Conservation (phyloP, 768 basidiomycete species). For the Termitomyces sp. region DNA sequence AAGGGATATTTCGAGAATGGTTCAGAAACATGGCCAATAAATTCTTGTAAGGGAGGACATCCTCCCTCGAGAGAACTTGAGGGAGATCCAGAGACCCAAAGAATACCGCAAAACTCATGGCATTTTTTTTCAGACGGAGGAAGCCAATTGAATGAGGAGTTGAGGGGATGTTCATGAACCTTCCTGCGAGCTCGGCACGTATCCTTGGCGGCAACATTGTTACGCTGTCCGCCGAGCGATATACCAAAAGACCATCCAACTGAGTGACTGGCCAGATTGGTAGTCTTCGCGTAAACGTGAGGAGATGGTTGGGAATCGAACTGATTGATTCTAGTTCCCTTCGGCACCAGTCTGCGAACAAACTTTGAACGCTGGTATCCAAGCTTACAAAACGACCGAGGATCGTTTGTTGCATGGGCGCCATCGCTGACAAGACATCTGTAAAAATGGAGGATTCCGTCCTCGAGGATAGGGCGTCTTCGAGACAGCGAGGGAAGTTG, state of each 20-base stretch:
- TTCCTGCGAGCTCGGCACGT: not conserved
- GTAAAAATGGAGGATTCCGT: conserved; percentile 13
- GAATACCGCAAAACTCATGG: not conserved
- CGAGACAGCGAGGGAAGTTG: conserved; percentile 16
- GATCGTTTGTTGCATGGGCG: not conserved
- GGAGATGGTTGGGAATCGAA: conserved; percentile 4
- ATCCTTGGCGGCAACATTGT: conserved; percentile 20
- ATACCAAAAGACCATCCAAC: conserved; percentile 5
- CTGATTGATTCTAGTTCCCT: conserved; percentile 7
- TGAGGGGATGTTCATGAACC: conserved; percentile 2
- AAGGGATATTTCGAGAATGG: not conserved
- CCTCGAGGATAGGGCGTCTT: conserved; percentile 10
- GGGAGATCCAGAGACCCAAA: conserved; percentile 6
- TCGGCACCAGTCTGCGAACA: conserved; percentile 30
- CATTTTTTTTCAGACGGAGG: not conserved
- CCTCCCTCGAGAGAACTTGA: not conserved
- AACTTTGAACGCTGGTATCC: not conserved
- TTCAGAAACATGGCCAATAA: conserved; percentile 1
- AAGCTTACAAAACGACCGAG: conserved; percentile 16
- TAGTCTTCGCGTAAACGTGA: conserved; percentile 20
- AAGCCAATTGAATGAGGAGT: not conserved
- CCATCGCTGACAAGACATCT: conserved; percentile 15
- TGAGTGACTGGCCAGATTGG: conserved; percentile 29
- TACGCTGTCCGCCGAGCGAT: conserved; percentile 15
- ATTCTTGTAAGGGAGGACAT: not conserved